A percentile compares a stretch with the other conserved stretches of the same genome.
Evolutionary conservation across 768 basidiomycete genomes (phyloP).

Genomic region (Boletales sp.): DNA sequence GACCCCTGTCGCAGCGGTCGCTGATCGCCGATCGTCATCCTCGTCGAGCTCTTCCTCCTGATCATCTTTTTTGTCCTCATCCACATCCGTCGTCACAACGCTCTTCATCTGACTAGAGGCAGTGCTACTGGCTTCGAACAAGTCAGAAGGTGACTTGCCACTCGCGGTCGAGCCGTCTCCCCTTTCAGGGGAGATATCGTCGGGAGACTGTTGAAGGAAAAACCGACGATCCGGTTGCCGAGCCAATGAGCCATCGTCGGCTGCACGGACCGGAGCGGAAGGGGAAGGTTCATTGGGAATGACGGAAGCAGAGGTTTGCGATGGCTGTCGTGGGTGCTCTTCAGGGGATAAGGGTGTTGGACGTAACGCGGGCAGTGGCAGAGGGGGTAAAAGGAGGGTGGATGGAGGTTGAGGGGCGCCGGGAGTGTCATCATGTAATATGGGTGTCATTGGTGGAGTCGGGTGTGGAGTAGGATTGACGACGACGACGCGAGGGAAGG

Average conservation of each 20-base stretch:
- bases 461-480: slow-evolving; percentile 77
- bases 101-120: slow-evolving; percentile 31
- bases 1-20: slow-evolving; percentile 7
- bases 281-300: slow-evolving; percentile 2
- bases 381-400: slow-evolving; percentile 27
- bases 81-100: slow-evolving; percentile 17
- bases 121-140: slow-evolving; percentile 33
- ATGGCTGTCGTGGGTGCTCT: slow-evolving; percentile 9
- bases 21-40: slow-evolving; percentile 23
- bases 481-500: slow-evolving; percentile 58
- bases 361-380: slow-evolving; percentile 24
- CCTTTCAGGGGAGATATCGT: slow-evolving; percentile 35
- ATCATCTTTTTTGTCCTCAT: slow-evolving; percentile 17
- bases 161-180: slow-evolving; percentile 29
- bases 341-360: slow-evolving; percentile 1
- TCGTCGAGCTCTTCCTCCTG: slow-evolving; percentile 13
- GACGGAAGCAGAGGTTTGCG: slow-evolving; percentile 15
- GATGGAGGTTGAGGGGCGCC: slow-evolving; percentile 24
- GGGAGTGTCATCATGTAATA: slow-evolving; percentile 28
- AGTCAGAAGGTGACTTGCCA: slow-evolving; percentile 32
- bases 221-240: slow-evolving; percentile 40
- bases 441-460: slow-evolving; percentile 72
- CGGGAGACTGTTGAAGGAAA: slow-evolving; percentile 45
- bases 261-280: slow-evolving; percentile 5
- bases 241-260: slow-evolving; percentile 26